Evolutionary conservation across 768 basidiomycete species (phyloP).

Genomic region (Suillus subluteus): DNA sequence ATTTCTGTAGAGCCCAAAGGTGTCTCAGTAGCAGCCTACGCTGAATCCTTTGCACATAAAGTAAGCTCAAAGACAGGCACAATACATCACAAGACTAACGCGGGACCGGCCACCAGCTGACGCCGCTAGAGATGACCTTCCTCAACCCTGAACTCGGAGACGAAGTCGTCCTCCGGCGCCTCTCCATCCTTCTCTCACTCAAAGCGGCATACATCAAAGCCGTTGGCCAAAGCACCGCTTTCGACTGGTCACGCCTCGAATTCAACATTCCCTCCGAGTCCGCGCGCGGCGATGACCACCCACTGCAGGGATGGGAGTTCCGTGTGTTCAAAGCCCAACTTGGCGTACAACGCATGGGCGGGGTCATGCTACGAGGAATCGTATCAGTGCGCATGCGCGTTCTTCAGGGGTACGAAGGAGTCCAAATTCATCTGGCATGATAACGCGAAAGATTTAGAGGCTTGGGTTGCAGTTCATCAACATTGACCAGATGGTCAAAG

Average conservation of each 20-base stretch:
- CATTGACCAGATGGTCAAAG: slow-evolving; percentile 80
- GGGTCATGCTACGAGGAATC: slow-evolving; percentile 60
- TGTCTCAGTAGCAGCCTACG: slow-evolving; percentile 61
- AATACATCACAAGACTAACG: background rate
- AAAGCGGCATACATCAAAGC: slow-evolving; percentile 86
- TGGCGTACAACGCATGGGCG: slow-evolving; percentile 61
- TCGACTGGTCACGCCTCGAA: slow-evolving; percentile 81
- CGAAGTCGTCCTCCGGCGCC: slow-evolving; percentile 68
- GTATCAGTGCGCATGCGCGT: slow-evolving; percentile 79
- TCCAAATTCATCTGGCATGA: slow-evolving; percentile 76
- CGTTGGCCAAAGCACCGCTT: slow-evolving; percentile 78
- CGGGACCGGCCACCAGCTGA: slow-evolving; percentile 38
- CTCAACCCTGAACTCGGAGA: slow-evolving; percentile 56
- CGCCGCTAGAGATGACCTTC: slow-evolving; percentile 54
- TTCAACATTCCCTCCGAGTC: slow-evolving; percentile 71
- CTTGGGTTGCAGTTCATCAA: slow-evolving; percentile 88
- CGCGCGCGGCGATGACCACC: slow-evolving; percentile 69
- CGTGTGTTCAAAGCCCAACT: slow-evolving; percentile 76
- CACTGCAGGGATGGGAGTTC: slow-evolving; percentile 84
- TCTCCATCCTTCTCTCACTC: slow-evolving; percentile 78
- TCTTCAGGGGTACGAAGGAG: slow-evolving; percentile 69
- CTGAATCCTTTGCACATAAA: slow-evolving; percentile 77
- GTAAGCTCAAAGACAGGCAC: slow-evolving; percentile 39
- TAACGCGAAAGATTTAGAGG: slow-evolving; percentile 65
- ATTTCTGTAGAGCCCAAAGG: slow-evolving; percentile 64